A percentile compares a stretch with the other conserved stretches of the same genome.
These are phyloP conservation scores for Chaetomium sp. DNA, from an alignment of 2,329 filamentous ascomycete species.

Conservation along the genomic window DNA sequence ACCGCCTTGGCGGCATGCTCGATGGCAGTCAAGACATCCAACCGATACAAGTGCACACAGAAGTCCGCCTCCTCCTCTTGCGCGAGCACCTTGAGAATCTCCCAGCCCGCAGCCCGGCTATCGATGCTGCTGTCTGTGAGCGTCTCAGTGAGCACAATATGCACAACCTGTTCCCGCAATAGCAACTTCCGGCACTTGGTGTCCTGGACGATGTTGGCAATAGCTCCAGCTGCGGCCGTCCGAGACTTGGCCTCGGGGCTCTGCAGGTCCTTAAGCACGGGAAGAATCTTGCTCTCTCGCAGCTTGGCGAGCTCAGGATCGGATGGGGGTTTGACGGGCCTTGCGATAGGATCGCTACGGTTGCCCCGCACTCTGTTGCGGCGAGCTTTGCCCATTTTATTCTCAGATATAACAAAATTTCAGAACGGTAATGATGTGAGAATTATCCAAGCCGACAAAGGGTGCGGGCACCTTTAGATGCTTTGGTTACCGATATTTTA, in stretches of 20 bases:
- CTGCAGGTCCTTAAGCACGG: constrained; percentile 54
- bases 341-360: constrained; percentile 50
- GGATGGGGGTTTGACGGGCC: constrained; percentile 52
- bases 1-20: constrained; percentile 50
- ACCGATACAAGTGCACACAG: constrained; percentile 56
- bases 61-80: constrained; percentile 61
- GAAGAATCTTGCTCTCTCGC: constrained; percentile 56
- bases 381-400: constrained; percentile 54
- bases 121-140: constrained; percentile 57
- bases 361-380: constrained; percentile 44
- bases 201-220: constrained; percentile 58
- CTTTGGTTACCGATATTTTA: no score
- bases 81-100: constrained; percentile 54
- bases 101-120: constrained; percentile 61
- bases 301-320: constrained; percentile 59
- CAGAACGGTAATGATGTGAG: no score
- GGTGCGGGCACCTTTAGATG: no score
- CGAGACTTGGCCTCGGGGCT: constrained; percentile 54
- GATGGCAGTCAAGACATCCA: constrained; percentile 55
- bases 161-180: constrained; percentile 59
- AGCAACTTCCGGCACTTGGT: constrained; percentile 57
- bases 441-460: no score
- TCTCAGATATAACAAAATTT: no score
- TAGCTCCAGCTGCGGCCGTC: constrained; percentile 51
- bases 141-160: constrained; percentile 56